Evolutionary conservation across 1,284 basidiomycete genomes (phyloP), one percentile per base, ranked within the genome.

Genomic region (Leccinum griseonigrum): DNA sequence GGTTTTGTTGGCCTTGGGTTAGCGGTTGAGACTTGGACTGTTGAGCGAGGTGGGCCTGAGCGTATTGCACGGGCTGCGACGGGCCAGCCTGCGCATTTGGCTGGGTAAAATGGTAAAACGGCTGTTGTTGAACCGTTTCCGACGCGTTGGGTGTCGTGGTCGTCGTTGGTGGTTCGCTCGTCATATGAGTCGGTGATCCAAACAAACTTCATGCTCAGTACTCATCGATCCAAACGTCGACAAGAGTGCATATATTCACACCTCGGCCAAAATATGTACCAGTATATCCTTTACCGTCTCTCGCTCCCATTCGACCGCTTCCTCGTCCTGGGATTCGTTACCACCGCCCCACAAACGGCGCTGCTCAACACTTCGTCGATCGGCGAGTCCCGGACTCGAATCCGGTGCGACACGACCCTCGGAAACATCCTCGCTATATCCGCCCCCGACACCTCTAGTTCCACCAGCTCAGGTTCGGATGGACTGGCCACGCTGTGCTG

Each of bases 391-490:
- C 89, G 78, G 58, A 89, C 81, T 59, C 87, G 78, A 63, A 92
- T 67, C 10, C 90, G 84, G 75, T 92, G 90, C 7, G 86, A 86
- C 32, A 92, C 80, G 0, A 87, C 83, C 34, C 88, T 77, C 36
- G 88, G 87, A 64, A 88, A 82, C 26, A 90, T 83, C 61, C 85
- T 80, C 59, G 86, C 87, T 64, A 90, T 78, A 67, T 91, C 87
- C 62, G 86, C 86, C 69, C 90, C 87, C 8, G 85, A 85, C 3
- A 89, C 83, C 62, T 89, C 86, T 66, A 88, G 72, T 53, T 79
- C 74, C 43, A 70, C 48, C 38, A 14, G 63, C 61, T 56, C 61
- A 22, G 43, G 14, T 36, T 74, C 72, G 2, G 46, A 53, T 18
- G 57, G 53, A 55, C 60, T 54, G 11, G 40, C 56, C 13, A 55